Base-by-base conservation (phyloP, 2,329 filamentous ascomycete genomes). In the Aspergillus clavatus region DNA sequence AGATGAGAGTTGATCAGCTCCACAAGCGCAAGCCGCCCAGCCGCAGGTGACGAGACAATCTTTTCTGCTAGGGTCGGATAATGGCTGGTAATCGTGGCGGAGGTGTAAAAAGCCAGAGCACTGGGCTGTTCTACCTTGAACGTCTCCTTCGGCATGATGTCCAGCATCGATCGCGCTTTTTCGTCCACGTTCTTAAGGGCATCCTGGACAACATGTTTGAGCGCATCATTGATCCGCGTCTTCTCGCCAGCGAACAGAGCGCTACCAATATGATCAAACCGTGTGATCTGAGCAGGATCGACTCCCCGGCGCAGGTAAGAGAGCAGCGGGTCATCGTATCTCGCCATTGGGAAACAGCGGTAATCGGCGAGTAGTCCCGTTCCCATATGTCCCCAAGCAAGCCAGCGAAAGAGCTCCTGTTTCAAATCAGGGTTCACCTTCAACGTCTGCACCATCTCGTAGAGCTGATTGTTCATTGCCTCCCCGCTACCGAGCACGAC, bases 361-460 rank as follows among this genome's bases (percentile, higher is more conserved):
- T 85, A 85, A 62, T 91, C 83, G 12, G 85, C 78, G 38, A 97
- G 75, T 27, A 97, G 71, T 1, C 93, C 93, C 14, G 83, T 84
- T 10, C 85, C 85, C 87, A 95, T 93, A 48, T 85, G 83, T 43
- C 88, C 88, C 90, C 91, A 98, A 0, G 91, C 91, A 50, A 96
- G 71, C 89, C 89, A 96, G 52, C 86, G 78, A 74, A 87, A 83
- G 24, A 96, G 60, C 51, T 94, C 87, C 11, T 71, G 72, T 63
- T 84, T 83, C 47, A 93, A 67, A 1, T 71, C 72, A 0, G 75
- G 62, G n/a, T 83, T 75, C 23, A 89, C 71, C 46, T 81, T 67
- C 37, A 62, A 44, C 18, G 67, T 63, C 64, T 89, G 83, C 42
- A 95, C 71, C 42, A 83, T 75, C 53, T 82, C 76, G 63, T 91